These are phyloP conservation scores for Lactarius tabidus DNA, from an alignment of 768 basidiomycete genomes.

Conservation along the genomic window DNA sequence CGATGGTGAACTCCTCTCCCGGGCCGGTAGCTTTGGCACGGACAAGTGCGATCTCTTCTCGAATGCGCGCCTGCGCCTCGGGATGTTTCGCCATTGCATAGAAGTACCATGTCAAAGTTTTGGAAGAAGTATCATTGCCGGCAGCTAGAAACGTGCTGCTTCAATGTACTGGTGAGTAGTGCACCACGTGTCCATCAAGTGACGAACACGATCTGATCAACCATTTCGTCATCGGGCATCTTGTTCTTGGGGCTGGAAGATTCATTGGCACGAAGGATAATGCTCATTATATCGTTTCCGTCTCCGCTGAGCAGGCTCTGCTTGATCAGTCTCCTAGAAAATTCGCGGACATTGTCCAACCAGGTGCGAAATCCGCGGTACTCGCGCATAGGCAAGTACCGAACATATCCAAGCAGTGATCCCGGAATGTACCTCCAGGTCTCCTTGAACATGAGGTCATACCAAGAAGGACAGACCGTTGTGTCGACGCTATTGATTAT, in stretches of 20 bases:
- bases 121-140: neutral
- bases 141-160: neutral
- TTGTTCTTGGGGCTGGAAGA: neutral
- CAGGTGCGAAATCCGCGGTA: neutral
- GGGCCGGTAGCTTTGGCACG: conserved; percentile 6
- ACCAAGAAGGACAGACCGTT: conserved; percentile 3
- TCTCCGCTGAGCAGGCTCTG: neutral
- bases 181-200: neutral
- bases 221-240: neutral
- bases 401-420: neutral
- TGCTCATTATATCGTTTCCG: conserved; percentile 1
- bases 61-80: conserved; percentile 12
- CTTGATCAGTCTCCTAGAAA: neutral
- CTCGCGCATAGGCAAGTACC: neutral
- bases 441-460: neutral
- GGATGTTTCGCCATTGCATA: neutral
- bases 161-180: neutral
- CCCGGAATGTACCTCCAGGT: neutral
- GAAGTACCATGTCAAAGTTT: neutral
- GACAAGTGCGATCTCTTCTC: conserved; percentile 13
- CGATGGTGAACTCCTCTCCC: neutral
- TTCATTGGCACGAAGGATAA: neutral
- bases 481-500: conserved; percentile 3
- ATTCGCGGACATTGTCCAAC: neutral
- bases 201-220: neutral